Conservation (phyloP, 2,329 filamentous ascomycete genomes). For the Venturia oleaginea region DNA sequence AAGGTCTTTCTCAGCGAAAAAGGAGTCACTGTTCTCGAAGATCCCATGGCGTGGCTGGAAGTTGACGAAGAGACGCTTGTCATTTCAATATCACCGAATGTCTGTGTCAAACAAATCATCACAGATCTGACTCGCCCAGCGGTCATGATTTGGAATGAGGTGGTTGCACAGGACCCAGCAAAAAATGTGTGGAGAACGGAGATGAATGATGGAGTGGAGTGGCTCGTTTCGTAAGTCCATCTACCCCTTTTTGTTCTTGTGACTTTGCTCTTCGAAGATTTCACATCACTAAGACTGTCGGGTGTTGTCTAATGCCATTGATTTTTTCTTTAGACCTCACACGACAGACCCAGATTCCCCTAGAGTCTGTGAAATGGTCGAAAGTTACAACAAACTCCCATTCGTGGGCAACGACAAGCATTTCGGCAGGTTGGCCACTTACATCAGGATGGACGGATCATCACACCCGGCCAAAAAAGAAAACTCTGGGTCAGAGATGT, state of each 20-base stretch:
- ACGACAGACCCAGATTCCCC: slow-evolving; percentile 3
- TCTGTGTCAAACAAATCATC: slow-evolving; percentile 31
- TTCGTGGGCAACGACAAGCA: background rate
- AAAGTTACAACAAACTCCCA: background rate
- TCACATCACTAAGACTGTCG: background rate
- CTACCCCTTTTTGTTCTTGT: background rate
- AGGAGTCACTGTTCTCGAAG: slow-evolving; percentile 23
- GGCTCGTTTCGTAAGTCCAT: background rate
- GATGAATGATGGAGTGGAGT: background rate
- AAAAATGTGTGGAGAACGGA: background rate
- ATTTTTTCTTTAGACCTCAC: background rate
- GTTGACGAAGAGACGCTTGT: slow-evolving; percentile 30
- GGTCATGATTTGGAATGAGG: slow-evolving; percentile 22
- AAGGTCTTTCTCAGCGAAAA: slow-evolving; percentile 17
- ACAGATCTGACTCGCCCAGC: slow-evolving; percentile 29
- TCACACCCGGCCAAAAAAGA: background rate
- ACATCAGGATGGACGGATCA: background rate
- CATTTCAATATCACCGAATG: slow-evolving; percentile 26
- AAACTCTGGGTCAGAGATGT: background rate
- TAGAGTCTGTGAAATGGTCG: slow-evolving; percentile 4
- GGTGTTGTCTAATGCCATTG: background rate
- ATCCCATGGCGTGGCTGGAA: slow-evolving; percentile 29
- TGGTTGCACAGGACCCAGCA: background rate
- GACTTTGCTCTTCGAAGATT: background rate
- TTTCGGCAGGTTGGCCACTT: background rate